A percentile compares a stretch with the other conserved stretches of the same genome.
Evolutionary conservation across 257 asterid genomes (phyloP).

Genomic region (Coffea canephora): DNA sequence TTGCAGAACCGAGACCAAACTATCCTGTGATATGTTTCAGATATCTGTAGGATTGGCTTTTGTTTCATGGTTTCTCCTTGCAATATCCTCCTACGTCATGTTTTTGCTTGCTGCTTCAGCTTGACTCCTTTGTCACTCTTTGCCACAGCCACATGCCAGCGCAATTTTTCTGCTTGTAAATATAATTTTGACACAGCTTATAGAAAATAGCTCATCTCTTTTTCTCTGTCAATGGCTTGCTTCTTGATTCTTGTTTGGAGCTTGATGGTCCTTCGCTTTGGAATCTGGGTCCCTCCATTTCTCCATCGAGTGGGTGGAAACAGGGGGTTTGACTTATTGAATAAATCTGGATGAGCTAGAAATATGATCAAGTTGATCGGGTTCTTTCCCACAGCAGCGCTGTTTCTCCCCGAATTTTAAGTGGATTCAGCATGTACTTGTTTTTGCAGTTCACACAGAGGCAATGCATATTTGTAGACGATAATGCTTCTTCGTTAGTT

Average conservation of each 20-base stretch:
- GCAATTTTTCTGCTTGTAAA: conserved; percentile 11
- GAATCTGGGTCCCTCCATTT: background rate
- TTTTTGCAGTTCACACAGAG: background rate
- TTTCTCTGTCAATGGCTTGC: background rate
- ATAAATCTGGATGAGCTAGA: background rate
- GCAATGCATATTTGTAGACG: background rate
- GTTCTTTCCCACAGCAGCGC: too few species aligned
- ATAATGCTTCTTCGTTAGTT: background rate
- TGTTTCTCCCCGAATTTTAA: background rate
- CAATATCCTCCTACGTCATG: conserved; percentile 75
- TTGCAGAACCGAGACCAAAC: conserved; percentile 38
- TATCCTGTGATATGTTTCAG: conserved; percentile 67
- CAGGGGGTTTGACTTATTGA: background rate
- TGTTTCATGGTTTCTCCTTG: conserved; percentile 74
- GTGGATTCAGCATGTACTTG: background rate
- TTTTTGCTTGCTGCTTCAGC: conserved; percentile 78
- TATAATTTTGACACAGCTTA: conserved; percentile 9
- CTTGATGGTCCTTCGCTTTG: background rate
- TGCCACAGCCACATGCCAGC: background rate
- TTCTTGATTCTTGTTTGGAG: background rate
- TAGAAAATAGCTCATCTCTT: background rate
- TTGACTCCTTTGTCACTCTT: conserved; percentile 21
- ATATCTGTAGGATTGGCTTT: conserved; percentile 79
- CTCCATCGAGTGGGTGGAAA: background rate
- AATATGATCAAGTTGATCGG: too few species aligned